A percentile compares a stretch with the other conserved stretches of the same genome.
Conservation (phyloP, 2,329 filamentous ascomycete species). For the Achaetomium macrosporum region DNA sequence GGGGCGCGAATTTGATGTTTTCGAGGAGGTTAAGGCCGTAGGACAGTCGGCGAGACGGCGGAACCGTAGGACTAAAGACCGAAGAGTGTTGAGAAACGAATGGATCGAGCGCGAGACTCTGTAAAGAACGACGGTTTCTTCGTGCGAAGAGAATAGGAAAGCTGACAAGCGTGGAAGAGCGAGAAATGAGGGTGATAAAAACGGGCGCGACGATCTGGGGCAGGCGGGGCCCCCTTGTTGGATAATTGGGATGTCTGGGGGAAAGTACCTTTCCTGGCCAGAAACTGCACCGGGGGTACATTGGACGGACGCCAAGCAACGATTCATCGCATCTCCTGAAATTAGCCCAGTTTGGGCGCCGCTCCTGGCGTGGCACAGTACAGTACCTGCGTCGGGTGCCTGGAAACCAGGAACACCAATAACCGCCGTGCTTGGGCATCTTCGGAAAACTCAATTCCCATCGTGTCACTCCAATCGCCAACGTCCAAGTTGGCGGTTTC, state of each 20-base stretch:
- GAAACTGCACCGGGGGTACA: constrained; percentile 12
- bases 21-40: not conserved
- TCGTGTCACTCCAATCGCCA: not conserved
- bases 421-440: not conserved
- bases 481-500: not conserved
- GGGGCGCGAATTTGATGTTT: not conserved
- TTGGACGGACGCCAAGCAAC: constrained; percentile 4
- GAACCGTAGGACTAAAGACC: not conserved
- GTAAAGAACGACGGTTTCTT: constrained; percentile 21
- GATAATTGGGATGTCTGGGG: constrained; percentile 1
- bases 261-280: constrained; percentile 9
- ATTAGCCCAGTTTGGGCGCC: constrained; percentile 17
- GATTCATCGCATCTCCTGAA: constrained; percentile 23
- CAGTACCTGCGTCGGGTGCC: constrained; percentile 21
- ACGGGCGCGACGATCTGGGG: constrained; percentile 17
- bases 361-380: constrained; percentile 15
- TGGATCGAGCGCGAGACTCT: constrained; percentile 24
- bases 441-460: not conserved
- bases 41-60: not conserved
- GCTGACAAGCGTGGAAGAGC: constrained; percentile 7
- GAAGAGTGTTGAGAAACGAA: constrained; percentile 20
- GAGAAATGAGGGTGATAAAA: constrained; percentile 22
- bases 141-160: constrained; percentile 12
- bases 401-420: constrained; percentile 12
- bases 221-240: constrained; percentile 2